phyloP scores from a whole-genome alignment of 768 basidiomycete species.

The Postia placenta region DNA sequence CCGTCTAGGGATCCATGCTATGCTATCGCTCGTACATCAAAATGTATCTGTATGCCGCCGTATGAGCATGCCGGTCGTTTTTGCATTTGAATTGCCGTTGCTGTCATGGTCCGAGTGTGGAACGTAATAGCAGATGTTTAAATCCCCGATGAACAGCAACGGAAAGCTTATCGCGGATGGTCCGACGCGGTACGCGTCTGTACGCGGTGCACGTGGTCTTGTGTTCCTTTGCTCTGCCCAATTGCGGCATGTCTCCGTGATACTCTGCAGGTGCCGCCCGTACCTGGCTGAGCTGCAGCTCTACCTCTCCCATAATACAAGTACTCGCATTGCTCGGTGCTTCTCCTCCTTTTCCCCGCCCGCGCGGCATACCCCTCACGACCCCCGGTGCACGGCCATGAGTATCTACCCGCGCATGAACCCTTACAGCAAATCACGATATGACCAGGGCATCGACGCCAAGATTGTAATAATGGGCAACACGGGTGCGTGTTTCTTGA shows the following conservation, averaged over 20 bases:
- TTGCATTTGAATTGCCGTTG: not conserved
- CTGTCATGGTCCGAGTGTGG: not conserved
- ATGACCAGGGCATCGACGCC: slow-evolving; percentile 84
- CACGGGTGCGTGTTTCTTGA: slow-evolving; percentile 40
- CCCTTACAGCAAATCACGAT: slow-evolving; percentile 61
- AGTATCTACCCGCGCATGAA: slow-evolving; percentile 55
- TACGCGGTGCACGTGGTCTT: slow-evolving; percentile 1
- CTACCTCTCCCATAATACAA: slow-evolving; percentile 26
- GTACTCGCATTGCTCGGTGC: slow-evolving; percentile 25
- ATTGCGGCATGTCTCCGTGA: slow-evolving; percentile 8
- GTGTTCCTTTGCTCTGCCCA: not conserved
- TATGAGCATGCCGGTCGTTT: slow-evolving; percentile 1
- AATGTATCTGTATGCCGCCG: slow-evolving; percentile 30
- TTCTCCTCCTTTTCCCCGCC: slow-evolving; percentile 31
- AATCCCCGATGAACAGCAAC: not conserved
- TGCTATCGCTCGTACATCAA: slow-evolving; percentile 23
- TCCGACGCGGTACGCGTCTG: not conserved
- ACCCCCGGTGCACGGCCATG: slow-evolving; percentile 34
- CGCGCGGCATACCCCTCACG: slow-evolving; percentile 26
- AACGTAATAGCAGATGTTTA: not conserved
- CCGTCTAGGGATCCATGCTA: slow-evolving; percentile 18
- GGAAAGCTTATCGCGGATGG: slow-evolving; percentile 4
- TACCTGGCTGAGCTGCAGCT: slow-evolving; percentile 13
- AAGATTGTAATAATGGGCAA: slow-evolving; percentile 97
- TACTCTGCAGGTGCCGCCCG: not conserved